These are phyloP conservation scores for Ceratocystis albifundus DNA, from an alignment of 2,329 filamentous ascomycete species.

Conservation along the genomic window DNA sequence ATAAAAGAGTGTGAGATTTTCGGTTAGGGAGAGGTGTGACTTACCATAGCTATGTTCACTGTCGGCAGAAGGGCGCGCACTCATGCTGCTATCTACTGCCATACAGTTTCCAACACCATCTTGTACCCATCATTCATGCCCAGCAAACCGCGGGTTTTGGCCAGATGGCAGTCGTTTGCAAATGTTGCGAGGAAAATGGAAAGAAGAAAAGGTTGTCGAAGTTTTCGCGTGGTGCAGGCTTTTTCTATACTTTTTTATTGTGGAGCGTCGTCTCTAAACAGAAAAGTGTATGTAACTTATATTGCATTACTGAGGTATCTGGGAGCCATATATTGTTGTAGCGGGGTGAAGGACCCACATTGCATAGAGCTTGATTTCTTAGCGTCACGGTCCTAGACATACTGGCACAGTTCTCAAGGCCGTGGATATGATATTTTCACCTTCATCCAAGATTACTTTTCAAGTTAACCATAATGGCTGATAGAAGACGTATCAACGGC, in stretches of 20 bases:
- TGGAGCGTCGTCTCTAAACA: not conserved
- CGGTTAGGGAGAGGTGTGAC: not conserved
- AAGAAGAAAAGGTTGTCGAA: not conserved
- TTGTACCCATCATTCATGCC: not conserved
- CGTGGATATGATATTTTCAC: not conserved
- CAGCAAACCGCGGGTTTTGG: not conserved
- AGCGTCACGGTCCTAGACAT: not conserved
- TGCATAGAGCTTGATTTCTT: not conserved
- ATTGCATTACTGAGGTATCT: not conserved
- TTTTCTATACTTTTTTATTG: slow-evolving; percentile 20
- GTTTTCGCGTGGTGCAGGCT: not conserved
- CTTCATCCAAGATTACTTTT: not conserved
- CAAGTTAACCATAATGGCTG: slow-evolving; percentile 46
- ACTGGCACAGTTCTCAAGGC: not conserved
- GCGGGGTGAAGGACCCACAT: not conserved
- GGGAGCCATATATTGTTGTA: not conserved
- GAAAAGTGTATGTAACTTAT: slow-evolving; percentile 15
- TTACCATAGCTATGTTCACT: slow-evolving; percentile 3
- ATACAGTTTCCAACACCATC: not conserved
- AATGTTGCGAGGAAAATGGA: not conserved
- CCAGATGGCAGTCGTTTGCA: too few species aligned
- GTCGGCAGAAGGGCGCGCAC: not conserved
- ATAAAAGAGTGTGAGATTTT: slow-evolving; percentile 7
- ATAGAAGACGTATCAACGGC: slow-evolving; percentile 82
- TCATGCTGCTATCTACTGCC: too few species aligned